Base-by-base conservation (phyloP, 1,284 basidiomycete genomes). In the Taiwanofungus camphoratus region DNA sequence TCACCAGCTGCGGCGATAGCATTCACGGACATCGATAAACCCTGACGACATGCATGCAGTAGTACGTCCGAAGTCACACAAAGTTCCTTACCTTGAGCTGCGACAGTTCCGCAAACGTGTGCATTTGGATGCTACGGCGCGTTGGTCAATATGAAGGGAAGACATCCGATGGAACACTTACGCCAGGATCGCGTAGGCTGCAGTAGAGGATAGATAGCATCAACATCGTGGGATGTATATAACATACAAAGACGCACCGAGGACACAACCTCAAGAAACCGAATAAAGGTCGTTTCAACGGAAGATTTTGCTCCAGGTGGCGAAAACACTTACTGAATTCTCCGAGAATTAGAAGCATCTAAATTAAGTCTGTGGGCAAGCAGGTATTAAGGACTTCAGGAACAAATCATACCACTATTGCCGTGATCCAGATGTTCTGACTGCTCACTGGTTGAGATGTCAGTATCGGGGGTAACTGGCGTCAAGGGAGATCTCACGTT, bases 11-110 rank as follows among this genome's bases (percentile, higher is more conserved):
- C 75, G 3, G 72, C 74, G 21, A 78, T 56, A 3, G 71, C 64
- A 50, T 78, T 79, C 36, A 78, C 73, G 35, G 73, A 64, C 65
- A 76, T 76, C 2, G 76, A 78, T 27, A 77, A 32, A 43, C 60
- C 50, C 13, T 51, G 55, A 19, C n/a, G n/a, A n/a, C n/a, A n/a
- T n/a, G n/a, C n/a, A n/a, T n/a, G n/a, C n/a, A n/a, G n/a, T n/a
- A n/a, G n/a, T n/a, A n/a, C n/a, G n/a, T n/a, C n/a, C n/a, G n/a
- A n/a, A n/a, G n/a, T n/a, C n/a, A n/a, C n/a, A n/a, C n/a, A n/a
- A n/a, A n/a, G n/a, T n/a, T n/a, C n/a, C n/a, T n/a, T n/a, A n/a
- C n/a, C n/a, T n/a, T n/a, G n/a, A n/a, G n/a, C n/a, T n/a, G n/a
- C n/a, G n/a, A n/a, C n/a, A 78, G 61, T 37, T 77, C 66, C 12